Percentiles rank a stretch among this genome's conserved stretches.
phyloP scores from a whole-genome alignment of 2,329 filamentous ascomycete species.

The Sporothrix globosa region DNA sequence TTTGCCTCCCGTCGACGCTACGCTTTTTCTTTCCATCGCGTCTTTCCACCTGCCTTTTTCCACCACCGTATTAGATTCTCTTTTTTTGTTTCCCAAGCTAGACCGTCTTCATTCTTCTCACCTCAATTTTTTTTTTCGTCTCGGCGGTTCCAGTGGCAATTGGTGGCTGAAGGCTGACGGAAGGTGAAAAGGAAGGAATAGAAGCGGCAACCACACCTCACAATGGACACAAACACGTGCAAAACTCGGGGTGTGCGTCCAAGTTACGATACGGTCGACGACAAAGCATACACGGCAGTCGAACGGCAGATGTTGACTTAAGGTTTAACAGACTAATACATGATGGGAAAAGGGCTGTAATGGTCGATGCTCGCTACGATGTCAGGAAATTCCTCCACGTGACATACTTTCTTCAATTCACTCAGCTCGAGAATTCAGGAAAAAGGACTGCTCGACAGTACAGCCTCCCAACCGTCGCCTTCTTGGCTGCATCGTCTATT shows the following conservation, averaged over 20 bases:
- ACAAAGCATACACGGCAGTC: background rate
- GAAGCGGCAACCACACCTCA: background rate
- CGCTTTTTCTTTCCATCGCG: background rate
- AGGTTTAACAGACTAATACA: background rate
- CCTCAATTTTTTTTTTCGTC: background rate
- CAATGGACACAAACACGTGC: background rate
- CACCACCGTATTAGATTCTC: conserved; percentile 15
- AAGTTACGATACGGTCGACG: background rate
- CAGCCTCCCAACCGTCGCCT: background rate
- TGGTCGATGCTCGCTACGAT: background rate
- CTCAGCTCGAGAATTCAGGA: background rate
- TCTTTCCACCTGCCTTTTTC: conserved; percentile 16
- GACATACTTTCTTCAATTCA: background rate
- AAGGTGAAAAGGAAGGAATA: conserved; percentile 21
- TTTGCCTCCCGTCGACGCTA: conserved; percentile 25
- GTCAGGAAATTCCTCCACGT: background rate
- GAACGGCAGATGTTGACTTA: background rate
- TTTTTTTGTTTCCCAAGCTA: background rate
- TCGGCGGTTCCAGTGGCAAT: conserved; percentile 19
- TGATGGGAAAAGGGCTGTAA: background rate
- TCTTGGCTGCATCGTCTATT: conserved; percentile 20
- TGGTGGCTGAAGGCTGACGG: conserved; percentile 28
- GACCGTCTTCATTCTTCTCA: background rate
- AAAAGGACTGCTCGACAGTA: no score
- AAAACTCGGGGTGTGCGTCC: background rate